Evolutionary conservation across 2,329 filamentous ascomycete genomes (phyloP).

Genomic region (Aspergillus alliaceus): DNA sequence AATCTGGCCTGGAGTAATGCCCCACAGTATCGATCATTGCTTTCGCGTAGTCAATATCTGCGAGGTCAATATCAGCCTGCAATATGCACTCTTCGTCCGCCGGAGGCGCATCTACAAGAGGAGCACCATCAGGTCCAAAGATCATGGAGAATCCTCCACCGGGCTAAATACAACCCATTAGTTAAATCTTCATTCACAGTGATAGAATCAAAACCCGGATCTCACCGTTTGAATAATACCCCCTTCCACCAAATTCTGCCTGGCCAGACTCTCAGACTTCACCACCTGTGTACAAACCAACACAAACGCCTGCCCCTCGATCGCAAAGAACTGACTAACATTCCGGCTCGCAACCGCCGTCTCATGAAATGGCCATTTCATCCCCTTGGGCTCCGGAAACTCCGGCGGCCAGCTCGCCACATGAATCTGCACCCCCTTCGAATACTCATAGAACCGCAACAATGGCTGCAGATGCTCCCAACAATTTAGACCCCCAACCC

Average conservation of each 20-base stretch:
- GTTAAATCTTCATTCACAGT: constrained; percentile 43
- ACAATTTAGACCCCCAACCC: not conserved
- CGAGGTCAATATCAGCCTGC: constrained; percentile 53
- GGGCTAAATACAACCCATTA: not conserved
- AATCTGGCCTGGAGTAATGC: constrained; percentile 24
- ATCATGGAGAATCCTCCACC: constrained; percentile 43
- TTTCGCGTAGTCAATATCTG: constrained; percentile 21
- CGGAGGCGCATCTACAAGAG: constrained; percentile 42
- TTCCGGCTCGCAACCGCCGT: not conserved
- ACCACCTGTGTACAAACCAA: constrained; percentile 26
- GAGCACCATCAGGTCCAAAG: constrained; percentile 54
- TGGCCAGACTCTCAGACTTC: not conserved
- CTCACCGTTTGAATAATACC: not conserved
- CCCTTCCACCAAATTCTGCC: no score
- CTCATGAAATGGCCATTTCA: not conserved
- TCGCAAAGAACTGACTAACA: constrained; percentile 44
- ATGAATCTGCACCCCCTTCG: not conserved
- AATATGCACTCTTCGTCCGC: constrained; percentile 50
- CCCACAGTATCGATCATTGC: constrained; percentile 20
- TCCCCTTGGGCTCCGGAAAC: no score
- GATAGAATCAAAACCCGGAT: not conserved
- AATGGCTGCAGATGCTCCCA: not conserved
- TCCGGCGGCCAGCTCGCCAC: not conserved
- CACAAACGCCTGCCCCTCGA: constrained; percentile 47
- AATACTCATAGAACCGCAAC: not conserved